A percentile compares a stretch with the other conserved stretches of the same genome.
Evolutionary conservation across 305 asterid genomes (phyloP).

Genomic region (Solanum hybrid): DNA sequence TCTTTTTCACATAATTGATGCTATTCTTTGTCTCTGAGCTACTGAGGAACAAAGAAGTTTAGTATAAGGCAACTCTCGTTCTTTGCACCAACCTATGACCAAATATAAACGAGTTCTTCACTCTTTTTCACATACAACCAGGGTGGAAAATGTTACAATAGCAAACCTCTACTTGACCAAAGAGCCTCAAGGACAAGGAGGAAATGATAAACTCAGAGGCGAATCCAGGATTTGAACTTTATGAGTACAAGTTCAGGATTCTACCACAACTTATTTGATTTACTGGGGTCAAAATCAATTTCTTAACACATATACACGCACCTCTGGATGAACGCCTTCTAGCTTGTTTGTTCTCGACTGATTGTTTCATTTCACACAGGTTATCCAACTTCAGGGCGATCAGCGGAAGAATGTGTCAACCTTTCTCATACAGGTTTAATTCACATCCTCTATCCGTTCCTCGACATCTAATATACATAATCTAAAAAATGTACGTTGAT

Average conservation of each 20-base stretch:
- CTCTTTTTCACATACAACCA: background rate
- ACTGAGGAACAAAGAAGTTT: background rate
- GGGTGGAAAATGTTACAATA: background rate
- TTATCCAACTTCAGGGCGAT: conserved; percentile 90
- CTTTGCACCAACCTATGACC: background rate
- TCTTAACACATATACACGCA: background rate
- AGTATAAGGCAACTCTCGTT: background rate
- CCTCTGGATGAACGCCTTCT: background rate
- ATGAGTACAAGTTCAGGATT: background rate
- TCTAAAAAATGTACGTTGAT: background rate
- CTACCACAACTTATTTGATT: background rate
- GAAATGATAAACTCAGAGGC: background rate
- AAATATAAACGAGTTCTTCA: background rate
- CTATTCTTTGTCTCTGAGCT: background rate
- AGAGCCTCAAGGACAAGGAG: background rate
- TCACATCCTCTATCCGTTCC: background rate
- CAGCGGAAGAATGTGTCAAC: conserved; percentile 86
- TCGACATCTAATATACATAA: background rate
- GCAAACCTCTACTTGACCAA: background rate
- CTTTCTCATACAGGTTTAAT: conserved; percentile 63
- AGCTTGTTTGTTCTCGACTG: background rate
- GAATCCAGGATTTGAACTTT: background rate
- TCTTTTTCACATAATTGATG: background rate
- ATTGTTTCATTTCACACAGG: conserved; percentile 24
- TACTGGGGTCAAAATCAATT: background rate